Evolutionary conservation across 768 basidiomycete species (phyloP).

Genomic region (Xerocomus spinulosus): DNA sequence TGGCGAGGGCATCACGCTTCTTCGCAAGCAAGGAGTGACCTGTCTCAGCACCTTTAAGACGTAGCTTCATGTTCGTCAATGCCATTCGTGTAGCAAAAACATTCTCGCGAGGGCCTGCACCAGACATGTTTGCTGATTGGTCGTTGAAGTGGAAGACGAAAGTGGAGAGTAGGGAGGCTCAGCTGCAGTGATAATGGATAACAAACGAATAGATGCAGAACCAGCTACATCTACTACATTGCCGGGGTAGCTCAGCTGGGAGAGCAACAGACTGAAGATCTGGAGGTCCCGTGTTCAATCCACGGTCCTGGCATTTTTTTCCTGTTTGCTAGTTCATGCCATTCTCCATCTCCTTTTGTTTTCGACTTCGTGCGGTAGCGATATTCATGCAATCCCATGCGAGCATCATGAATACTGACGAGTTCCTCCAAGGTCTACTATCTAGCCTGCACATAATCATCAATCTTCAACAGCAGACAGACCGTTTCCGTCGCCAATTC

Average conservation of each 20-base stretch:
- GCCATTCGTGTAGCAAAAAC: conserved; percentile 98
- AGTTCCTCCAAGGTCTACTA: conserved; percentile 26
- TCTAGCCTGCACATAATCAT: conserved; percentile 84
- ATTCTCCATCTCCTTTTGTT: too few relatives aligned
- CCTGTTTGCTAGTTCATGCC: too few relatives aligned
- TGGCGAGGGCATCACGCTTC: conserved; percentile 95
- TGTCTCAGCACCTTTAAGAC: conserved; percentile 89
- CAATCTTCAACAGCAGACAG: conserved; percentile 92
- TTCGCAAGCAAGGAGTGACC: conserved; percentile 95
- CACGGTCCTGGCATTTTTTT: conserved; percentile 58
- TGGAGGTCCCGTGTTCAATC: conserved; percentile 79
- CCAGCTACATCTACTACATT: too few relatives aligned
- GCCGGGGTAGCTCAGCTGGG: conserved; percentile 73
- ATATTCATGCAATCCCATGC: not conserved
- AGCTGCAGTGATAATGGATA: not conserved
- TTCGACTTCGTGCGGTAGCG: too few relatives aligned
- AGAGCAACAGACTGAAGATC: conserved; percentile 76
- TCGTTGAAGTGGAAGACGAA: not conserved
- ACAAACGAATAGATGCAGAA: not conserved
- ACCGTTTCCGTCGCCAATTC: conserved; percentile 97
- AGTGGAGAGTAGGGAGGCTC: too few relatives aligned
- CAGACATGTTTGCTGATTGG: conserved; percentile 60
- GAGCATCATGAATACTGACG: not conserved
- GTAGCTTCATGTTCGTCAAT: conserved; percentile 84
- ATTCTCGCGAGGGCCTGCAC: conserved; percentile 85